Evolutionary conservation across 2,329 filamentous ascomycete genomes (phyloP).

Genomic region (Colletotrichum filicis): DNA sequence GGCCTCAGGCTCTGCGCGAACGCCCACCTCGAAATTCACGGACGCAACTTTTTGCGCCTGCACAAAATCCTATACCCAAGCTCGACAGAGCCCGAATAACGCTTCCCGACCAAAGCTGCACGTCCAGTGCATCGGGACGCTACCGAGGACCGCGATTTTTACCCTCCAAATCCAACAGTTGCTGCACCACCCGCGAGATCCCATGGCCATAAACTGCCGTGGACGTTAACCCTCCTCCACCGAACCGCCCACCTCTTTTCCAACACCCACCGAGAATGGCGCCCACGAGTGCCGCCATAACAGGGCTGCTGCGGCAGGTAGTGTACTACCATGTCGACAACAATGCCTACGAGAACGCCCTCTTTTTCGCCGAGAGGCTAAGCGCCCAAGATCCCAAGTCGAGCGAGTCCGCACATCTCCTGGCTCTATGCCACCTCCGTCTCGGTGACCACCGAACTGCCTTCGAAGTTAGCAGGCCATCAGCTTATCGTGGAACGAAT

Average conservation of each 20-base stretch:
- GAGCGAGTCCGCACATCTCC: constrained; percentile 82
- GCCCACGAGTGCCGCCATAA: constrained; percentile 61
- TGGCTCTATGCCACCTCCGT: constrained; percentile 86
- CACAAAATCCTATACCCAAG: constrained; percentile 20
- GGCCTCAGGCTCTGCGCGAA: constrained; percentile 24
- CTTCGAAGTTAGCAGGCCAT: constrained; percentile 81
- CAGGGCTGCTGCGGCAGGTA: constrained; percentile 66
- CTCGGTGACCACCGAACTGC: constrained; percentile 86
- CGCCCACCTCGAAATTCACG: constrained; percentile 32
- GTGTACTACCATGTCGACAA: constrained; percentile 86
- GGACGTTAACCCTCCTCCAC: constrained; percentile 30
- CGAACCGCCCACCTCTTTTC: constrained; percentile 11
- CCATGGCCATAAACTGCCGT: constrained; percentile 30
- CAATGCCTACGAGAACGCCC: constrained; percentile 86
- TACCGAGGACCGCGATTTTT: constrained; percentile 2
- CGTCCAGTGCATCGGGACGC: constrained; percentile 13
- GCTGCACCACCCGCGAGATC: constrained; percentile 9
- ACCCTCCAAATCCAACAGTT: constrained; percentile 13
- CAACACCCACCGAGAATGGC: constrained; percentile 55
- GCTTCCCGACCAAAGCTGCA: constrained; percentile 9
- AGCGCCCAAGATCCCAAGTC: constrained; percentile 85
- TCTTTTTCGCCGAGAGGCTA: constrained; percentile 92
- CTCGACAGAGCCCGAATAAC: constrained; percentile 26
- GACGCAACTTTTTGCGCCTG: constrained; percentile 31
- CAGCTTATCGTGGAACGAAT: constrained; percentile 78